These are phyloP conservation scores for Trametes polyzona DNA, from an alignment of 1,284 basidiomycete species.

Conservation along the genomic window DNA sequence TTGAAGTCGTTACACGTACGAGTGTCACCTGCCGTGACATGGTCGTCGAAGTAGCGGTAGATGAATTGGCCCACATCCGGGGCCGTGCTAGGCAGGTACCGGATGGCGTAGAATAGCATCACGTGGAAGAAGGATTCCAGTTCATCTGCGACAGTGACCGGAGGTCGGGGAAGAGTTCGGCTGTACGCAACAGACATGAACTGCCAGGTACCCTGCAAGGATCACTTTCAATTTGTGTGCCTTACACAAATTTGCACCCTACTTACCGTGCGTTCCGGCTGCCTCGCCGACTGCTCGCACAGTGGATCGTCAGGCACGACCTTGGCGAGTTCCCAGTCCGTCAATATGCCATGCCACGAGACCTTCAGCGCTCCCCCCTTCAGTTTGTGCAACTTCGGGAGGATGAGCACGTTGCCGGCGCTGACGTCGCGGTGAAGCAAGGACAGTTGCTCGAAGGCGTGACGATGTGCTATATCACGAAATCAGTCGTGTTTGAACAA, in stretches of 20 bases:
- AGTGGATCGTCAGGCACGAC: background rate
- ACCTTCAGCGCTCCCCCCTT: background rate
- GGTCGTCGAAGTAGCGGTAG: too few species aligned
- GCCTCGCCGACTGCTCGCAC: background rate
- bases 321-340: slow-evolving; percentile 18
- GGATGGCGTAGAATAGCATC: slow-evolving; percentile 4
- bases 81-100: too few species aligned
- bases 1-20: too few species aligned
- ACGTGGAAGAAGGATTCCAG: slow-evolving; percentile 20
- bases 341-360: slow-evolving; percentile 6
- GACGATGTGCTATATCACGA: background rate
- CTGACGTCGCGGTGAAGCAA: slow-evolving; percentile 19
- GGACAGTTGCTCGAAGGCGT: background rate
- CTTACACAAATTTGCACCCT: too few species aligned
- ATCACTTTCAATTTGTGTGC: background rate
- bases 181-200: slow-evolving; percentile 10
- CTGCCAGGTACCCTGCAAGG: slow-evolving; percentile 11
- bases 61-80: too few species aligned
- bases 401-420: slow-evolving; percentile 10
- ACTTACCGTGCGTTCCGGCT: slow-evolving; percentile 8
- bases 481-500: background rate
- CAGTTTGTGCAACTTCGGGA: background rate
- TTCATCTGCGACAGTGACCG: slow-evolving; percentile 9
- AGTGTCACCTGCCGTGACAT: too few species aligned
- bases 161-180: background rate